Evolutionary conservation across 2,329 filamentous ascomycete species (phyloP).

Genomic region (Colletotrichum lindemuthianum): DNA sequence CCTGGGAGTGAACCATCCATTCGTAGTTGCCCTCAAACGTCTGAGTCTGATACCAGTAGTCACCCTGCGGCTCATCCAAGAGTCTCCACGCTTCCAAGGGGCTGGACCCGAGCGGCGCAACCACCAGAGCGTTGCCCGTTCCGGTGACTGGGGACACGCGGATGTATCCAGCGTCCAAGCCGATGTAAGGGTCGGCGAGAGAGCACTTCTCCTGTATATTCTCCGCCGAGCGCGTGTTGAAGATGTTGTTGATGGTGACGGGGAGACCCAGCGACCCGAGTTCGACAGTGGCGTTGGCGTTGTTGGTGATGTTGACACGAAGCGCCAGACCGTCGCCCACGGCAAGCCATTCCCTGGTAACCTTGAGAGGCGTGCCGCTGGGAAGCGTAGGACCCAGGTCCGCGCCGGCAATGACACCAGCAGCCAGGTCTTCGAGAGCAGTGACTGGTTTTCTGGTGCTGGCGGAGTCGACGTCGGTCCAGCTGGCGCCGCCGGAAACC

Average conservation of each 20-base stretch:
- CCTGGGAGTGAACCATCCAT: conserved; percentile 65
- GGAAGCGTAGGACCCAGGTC: conserved; percentile 54
- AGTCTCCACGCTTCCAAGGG: conserved; percentile 65
- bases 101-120: conserved; percentile 60
- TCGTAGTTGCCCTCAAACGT: conserved; percentile 70
- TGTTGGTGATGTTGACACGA: conserved; percentile 61
- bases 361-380: conserved; percentile 48
- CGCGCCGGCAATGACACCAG: conserved; percentile 48
- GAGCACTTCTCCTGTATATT: conserved; percentile 63
- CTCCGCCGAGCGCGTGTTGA: conserved; percentile 58
- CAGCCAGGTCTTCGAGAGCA: conserved; percentile 38
- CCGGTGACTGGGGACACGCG: conserved; percentile 62
- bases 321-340: conserved; percentile 60
- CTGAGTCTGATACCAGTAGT: conserved; percentile 59
- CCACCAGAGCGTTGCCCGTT: conserved; percentile 61
- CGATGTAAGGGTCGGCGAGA: conserved; percentile 69
- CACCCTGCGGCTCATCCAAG: conserved; percentile 55
- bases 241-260: conserved; percentile 71
- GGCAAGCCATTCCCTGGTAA: conserved; percentile 63
- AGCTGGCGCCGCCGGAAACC: conserved; percentile 46
- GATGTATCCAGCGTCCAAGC: conserved; percentile 66
- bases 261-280: conserved; percentile 68
- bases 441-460: conserved; percentile 49
- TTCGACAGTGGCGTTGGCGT: conserved; percentile 53
- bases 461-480: conserved; percentile 60